phyloP scores from a whole-genome alignment of 163 green algal genomes.

The Scenedesmus sp. region DNA sequence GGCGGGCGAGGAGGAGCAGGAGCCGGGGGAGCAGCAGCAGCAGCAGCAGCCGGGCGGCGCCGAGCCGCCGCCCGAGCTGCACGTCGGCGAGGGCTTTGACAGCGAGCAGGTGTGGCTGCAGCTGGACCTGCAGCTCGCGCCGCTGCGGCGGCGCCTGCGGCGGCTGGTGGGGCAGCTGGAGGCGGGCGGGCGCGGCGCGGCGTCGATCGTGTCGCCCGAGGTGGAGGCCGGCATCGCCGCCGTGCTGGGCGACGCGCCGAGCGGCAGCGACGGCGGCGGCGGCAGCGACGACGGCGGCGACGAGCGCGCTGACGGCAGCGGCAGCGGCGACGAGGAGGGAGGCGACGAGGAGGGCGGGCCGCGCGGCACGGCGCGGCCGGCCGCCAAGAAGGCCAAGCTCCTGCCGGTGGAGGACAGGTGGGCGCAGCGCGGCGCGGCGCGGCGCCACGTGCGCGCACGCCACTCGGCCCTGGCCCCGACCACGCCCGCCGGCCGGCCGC shows the following conservation, averaged over 20 bases:
- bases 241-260: conserved; percentile 3
- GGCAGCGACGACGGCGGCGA: conserved; percentile 10
- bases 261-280: neutral
- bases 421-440: neutral
- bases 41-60: no score
- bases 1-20: neutral
- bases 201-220: conserved; percentile 19
- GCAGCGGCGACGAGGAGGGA: neutral
- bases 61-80: conserved; percentile 25
- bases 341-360: conserved; percentile 6
- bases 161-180: conserved; percentile 12
- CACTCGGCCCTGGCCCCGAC: neutral
- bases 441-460: neutral
- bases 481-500: neutral
- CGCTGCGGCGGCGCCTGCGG: conserved; percentile 5
- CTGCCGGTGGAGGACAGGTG: conserved; percentile 55
- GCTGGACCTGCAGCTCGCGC: conserved; percentile 37
- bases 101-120: conserved; percentile 48
- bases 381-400: conserved; percentile 19
- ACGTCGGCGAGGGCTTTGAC: conserved; percentile 47
- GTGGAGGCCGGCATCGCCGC: conserved; percentile 21
- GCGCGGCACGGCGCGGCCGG: conserved; percentile 5
- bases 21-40: conserved; percentile 21
- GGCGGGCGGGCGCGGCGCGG: neutral
- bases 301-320: neutral